These are phyloP conservation scores for Sporisorium exsertum DNA, from an alignment of 1,284 basidiomycete species.

Conservation along the genomic window DNA sequence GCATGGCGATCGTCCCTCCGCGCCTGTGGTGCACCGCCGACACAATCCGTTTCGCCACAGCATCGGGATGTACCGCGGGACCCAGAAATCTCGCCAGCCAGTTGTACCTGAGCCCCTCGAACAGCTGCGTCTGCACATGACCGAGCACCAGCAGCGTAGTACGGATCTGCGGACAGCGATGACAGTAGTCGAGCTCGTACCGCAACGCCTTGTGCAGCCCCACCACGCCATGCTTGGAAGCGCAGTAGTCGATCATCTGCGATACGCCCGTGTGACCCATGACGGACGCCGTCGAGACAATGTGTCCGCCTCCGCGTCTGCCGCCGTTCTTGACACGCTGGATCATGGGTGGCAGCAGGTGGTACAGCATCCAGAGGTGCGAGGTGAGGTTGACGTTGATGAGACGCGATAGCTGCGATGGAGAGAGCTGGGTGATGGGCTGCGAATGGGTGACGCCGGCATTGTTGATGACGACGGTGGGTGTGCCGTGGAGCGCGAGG, in stretches of 20 bases:
- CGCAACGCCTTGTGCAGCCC: constrained; percentile 66
- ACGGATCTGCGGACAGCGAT: constrained; percentile 46
- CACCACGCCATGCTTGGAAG: constrained; percentile 66
- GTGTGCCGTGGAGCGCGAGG: constrained; percentile 33
- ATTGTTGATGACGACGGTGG: constrained; percentile 90
- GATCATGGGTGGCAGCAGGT: constrained; percentile 92
- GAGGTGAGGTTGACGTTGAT: constrained; percentile 88
- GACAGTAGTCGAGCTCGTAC: constrained; percentile 61
- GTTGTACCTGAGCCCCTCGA: constrained; percentile 44
- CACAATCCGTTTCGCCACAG: constrained; percentile 50
- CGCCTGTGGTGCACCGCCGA: constrained; percentile 42
- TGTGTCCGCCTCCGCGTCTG: constrained; percentile 84
- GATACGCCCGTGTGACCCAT: constrained; percentile 81
- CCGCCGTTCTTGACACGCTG: constrained; percentile 68
- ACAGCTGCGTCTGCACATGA: constrained; percentile 60
- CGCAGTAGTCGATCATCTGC: constrained; percentile 74
- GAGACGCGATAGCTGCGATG: constrained; percentile 78
- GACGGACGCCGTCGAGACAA: constrained; percentile 79
- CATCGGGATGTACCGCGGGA: constrained; percentile 45
- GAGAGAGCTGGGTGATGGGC: constrained; percentile 80
- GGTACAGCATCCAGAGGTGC: constrained; percentile 90
- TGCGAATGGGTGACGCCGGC: constrained; percentile 95
- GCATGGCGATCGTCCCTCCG: constrained; percentile 50
- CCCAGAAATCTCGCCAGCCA: constrained; percentile 53
- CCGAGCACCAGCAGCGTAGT: constrained; percentile 63